Conservation (phyloP, 2,329 filamentous ascomycete genomes). For the Hymenotorrendiella dingleyae region DNA sequence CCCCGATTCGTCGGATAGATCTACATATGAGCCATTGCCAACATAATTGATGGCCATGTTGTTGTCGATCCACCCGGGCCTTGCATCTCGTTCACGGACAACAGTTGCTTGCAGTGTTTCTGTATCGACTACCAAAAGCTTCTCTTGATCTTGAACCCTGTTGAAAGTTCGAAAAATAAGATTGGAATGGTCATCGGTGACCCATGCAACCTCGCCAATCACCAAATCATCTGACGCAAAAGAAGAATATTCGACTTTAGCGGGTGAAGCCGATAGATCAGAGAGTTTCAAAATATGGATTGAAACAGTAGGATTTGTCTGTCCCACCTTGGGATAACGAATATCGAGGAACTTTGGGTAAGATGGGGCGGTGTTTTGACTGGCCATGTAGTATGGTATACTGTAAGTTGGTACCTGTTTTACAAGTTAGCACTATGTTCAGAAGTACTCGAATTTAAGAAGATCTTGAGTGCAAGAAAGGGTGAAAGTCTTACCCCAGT, state of each 20-base stretch:
- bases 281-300: constrained; percentile 52
- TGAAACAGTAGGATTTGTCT: constrained; percentile 58
- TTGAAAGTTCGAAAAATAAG: constrained; percentile 63
- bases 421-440: too few relatives aligned
- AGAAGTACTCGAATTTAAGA: too few relatives aligned
- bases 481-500: constrained; percentile 59
- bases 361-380: constrained; percentile 47
- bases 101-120: constrained; percentile 42
- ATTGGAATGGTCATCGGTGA: constrained; percentile 52
- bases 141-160: constrained; percentile 60
- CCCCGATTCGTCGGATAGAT: constrained; percentile 59
- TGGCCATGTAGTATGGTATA: constrained; percentile 61
- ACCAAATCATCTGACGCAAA: constrained; percentile 57
- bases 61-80: constrained; percentile 48
- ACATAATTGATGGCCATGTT: constrained; percentile 50
- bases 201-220: constrained; percentile 63
- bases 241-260: constrained; percentile 45
- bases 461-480: too few relatives aligned
- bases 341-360: constrained; percentile 59
- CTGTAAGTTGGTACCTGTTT: constrained; percentile 46
- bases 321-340: constrained; percentile 64
- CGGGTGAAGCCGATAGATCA: constrained; percentile 35
- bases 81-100: constrained; percentile 39
- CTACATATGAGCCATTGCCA: constrained; percentile 47
- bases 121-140: constrained; percentile 54